Base-by-base conservation (phyloP, 768 basidiomycete species). In the Rhodosporidiobolus sp. region DNA sequence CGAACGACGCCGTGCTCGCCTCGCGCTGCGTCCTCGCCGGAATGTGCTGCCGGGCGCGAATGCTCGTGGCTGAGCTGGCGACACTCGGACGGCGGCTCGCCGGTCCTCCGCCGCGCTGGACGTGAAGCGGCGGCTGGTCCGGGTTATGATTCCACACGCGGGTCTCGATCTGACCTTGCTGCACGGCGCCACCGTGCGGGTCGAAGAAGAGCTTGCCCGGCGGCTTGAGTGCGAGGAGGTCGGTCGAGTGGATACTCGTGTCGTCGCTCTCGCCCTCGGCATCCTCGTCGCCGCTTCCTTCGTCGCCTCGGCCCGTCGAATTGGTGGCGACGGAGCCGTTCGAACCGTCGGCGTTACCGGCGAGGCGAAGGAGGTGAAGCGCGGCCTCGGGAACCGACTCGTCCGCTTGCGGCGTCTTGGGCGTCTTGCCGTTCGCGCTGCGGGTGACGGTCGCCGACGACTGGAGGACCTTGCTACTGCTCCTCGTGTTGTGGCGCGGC, bases 181-280 rank as follows among this genome's bases (percentile, higher is more conserved):
- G 50, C 8, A 24, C 56, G 26, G 46, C 28, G 38, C 48, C 57
- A n/a, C 46, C 35, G 38, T 43, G 24, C 26, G 22, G 50, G 5
- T 56, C 69, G 32, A 55, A 10, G 32, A 67, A 59, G n/a, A 65
- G 34, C 34, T 61, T n/a, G 14, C 52, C 32, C 35, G 59, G 57
- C 26, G 57, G 63, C 38, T 59, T 59, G 53, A 50, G n/a, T 12
- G 58, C 61, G 17, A 58, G 59, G 65, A 30, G 48, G 20, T 69
- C 74, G 45, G 52, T 63, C 55, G 70, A 72, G 57, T 72, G 57
- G 57, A 76, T 70, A 54, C 63, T 66, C 52, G 74, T 76, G 38
- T 72, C 74, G 65, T 72, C 74, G n/a, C 68, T 70, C 65, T 72
- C 70, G 32, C 70, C 74, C 46, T 76, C 74, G 35, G 65, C 70